Evolutionary conservation across 2,329 filamentous ascomycete genomes (phyloP).

Genomic region (Diaporthe sp.): DNA sequence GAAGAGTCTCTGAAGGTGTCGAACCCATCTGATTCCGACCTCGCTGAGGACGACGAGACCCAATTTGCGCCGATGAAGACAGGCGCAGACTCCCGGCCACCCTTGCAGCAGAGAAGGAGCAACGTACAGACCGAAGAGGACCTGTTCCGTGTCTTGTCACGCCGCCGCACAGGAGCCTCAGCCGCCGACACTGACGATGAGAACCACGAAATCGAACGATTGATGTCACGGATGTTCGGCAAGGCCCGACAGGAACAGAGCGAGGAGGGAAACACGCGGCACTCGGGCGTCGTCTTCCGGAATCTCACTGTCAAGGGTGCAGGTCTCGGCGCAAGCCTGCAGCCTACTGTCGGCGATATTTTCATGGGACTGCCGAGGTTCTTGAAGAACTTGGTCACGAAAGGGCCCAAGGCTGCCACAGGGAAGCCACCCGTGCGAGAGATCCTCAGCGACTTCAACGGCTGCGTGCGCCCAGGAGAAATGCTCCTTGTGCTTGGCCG

Average conservation of each 20-base stretch:
- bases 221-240: conserved; percentile 80
- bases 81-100: neutral
- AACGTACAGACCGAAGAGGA: conserved; percentile 57
- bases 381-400: conserved; percentile 37
- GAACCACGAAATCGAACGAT: conserved; percentile 64
- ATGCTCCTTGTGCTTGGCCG: conserved; percentile 30
- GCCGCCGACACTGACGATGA: conserved; percentile 46
- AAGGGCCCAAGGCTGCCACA: conserved; percentile 43
- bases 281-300: conserved; percentile 77
- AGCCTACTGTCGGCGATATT: conserved; percentile 54
- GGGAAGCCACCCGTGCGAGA: conserved; percentile 68
- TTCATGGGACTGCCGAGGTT: conserved; percentile 45
- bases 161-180: conserved; percentile 55
- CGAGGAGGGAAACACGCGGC: conserved; percentile 76
- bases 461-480: conserved; percentile 12
- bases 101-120: neutral
- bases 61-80: conserved; percentile 14
- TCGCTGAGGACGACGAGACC: neutral
- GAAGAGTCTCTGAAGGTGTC: neutral
- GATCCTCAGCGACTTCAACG: conserved; percentile 62
- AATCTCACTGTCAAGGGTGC: conserved; percentile 76
- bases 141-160: conserved; percentile 59
- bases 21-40: conserved; percentile 12
- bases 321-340: conserved; percentile 70
- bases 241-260: conserved; percentile 71